A percentile compares a stretch with the other conserved stretches of the same genome.
Conservation (phyloP, 768 basidiomycete species). For the Trametopsis cervina region DNA sequence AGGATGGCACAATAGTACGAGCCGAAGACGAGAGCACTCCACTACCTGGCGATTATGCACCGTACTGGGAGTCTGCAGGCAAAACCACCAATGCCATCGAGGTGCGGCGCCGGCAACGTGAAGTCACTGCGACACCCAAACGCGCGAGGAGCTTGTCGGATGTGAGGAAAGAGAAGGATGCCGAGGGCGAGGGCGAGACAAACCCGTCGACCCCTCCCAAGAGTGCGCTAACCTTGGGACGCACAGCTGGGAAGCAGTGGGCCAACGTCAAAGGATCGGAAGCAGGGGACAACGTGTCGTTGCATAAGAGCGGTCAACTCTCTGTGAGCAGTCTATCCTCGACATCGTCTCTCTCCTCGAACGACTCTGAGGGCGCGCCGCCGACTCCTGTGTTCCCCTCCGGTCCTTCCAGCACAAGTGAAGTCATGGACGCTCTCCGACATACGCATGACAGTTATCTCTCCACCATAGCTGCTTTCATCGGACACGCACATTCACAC, state of each 20-base stretch:
- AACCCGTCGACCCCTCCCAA: slow-evolving; percentile 28
- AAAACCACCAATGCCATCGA: slow-evolving; percentile 15
- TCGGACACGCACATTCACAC: slow-evolving; percentile 94
- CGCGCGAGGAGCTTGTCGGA: slow-evolving; percentile 52
- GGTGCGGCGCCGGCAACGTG: slow-evolving; percentile 9
- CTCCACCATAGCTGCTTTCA: slow-evolving; percentile 94
- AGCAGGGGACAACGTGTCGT: neutral
- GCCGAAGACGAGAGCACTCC: slow-evolving; percentile 9
- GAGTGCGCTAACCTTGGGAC: slow-evolving; percentile 11
- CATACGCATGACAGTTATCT: slow-evolving; percentile 84
- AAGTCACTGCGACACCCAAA: slow-evolving; percentile 5
- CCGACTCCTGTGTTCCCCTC: slow-evolving; percentile 54
- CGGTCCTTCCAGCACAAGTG: slow-evolving; percentile 61
- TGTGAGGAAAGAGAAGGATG: slow-evolving; percentile 30
- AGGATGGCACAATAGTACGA: slow-evolving; percentile 25
- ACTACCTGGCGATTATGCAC: slow-evolving; percentile 7
- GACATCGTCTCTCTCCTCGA: slow-evolving; percentile 55
- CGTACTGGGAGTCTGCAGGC: slow-evolving; percentile 8
- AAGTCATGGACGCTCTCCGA: slow-evolving; percentile 73
- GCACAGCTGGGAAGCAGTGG: slow-evolving; percentile 5
- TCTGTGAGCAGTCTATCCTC: slow-evolving; percentile 73
- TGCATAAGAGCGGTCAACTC: slow-evolving; percentile 20
- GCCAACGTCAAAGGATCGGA: neutral
- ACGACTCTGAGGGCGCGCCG: slow-evolving; percentile 42
- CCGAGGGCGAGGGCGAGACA: slow-evolving; percentile 29